phyloP scores from a whole-genome alignment of 2,329 filamentous ascomycete species.

The Mycosphaerelloides madeirae region DNA sequence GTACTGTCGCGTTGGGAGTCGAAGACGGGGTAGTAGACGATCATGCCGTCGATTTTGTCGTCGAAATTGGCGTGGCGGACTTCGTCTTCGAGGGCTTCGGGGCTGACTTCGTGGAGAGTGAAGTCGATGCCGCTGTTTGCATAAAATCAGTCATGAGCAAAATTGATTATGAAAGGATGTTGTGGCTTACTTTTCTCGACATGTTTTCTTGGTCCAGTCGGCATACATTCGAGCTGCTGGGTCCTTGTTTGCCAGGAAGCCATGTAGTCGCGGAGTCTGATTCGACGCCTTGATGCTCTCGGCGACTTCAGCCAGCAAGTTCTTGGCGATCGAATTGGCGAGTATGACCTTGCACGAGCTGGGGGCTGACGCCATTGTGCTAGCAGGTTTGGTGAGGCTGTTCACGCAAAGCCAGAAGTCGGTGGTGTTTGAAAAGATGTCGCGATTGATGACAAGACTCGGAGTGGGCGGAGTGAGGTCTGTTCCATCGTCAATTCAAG shows the following conservation, averaged over 20 bases:
- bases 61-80: slow-evolving; percentile 83
- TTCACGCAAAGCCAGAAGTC: too few species aligned
- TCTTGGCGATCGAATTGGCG: slow-evolving; percentile 80
- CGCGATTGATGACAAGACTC: too few species aligned
- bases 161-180: not conserved
- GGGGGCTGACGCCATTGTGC: not conserved
- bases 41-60: slow-evolving; percentile 73
- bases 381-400: too few species aligned
- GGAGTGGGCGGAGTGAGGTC: too few species aligned
- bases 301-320: slow-evolving; percentile 70
- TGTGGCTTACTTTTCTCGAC: slow-evolving; percentile 77
- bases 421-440: too few species aligned
- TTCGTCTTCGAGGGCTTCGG: slow-evolving; percentile 84
- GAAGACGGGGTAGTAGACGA: slow-evolving; percentile 98
- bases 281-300: slow-evolving; percentile 68
- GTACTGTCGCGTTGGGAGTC: slow-evolving; percentile 87
- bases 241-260: slow-evolving; percentile 88
- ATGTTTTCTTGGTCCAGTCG: slow-evolving; percentile 96
- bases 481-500: too few species aligned
- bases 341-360: slow-evolving; percentile 83
- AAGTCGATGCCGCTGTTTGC: slow-evolving; percentile 78
- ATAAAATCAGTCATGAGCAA: slow-evolving; percentile 3
- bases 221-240: slow-evolving; percentile 90
- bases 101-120: slow-evolving; percentile 74
- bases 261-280: slow-evolving; percentile 73